A percentile compares a stretch with the other conserved stretches of the same genome.
phyloP scores from a whole-genome alignment of 805 yeast species.

The Cyberlindnera mississippiensis region DNA sequence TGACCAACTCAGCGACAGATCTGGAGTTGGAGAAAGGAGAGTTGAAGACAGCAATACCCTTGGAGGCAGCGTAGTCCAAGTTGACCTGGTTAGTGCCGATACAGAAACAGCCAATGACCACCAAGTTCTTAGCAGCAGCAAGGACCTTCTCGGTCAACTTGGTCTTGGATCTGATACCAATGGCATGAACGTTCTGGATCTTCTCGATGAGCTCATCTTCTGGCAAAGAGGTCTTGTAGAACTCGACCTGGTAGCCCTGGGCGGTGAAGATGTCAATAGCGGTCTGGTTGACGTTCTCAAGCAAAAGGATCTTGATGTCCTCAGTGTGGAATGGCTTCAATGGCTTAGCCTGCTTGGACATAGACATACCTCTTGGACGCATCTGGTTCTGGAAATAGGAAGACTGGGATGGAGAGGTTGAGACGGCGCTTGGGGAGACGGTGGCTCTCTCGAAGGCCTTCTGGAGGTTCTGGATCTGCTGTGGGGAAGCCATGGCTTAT shows the following conservation, averaged over 20 bases:
- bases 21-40: slow-evolving; percentile 98
- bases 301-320: slow-evolving; percentile 83
- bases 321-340: slow-evolving; percentile 95
- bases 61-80: slow-evolving; percentile 82
- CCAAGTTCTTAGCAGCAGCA: slow-evolving; percentile 83
- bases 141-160: slow-evolving; percentile 76
- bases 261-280: slow-evolving; percentile 80
- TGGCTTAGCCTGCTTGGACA: slow-evolving; percentile 54
- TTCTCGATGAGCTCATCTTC: slow-evolving; percentile 94
- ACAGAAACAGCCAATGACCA: slow-evolving; percentile 95
- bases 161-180: slow-evolving; percentile 97
- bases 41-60: slow-evolving; percentile 95
- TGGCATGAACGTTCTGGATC: slow-evolving; percentile 89
- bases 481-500: slow-evolving; percentile 56
- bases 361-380: slow-evolving; percentile 38
- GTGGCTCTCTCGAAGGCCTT: slow-evolving; percentile 54
- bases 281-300: slow-evolving; percentile 91
- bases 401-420: slow-evolving; percentile 78
- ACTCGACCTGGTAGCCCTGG: slow-evolving; percentile 98
- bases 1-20: slow-evolving; percentile 96
- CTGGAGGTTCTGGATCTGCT: slow-evolving; percentile 55
- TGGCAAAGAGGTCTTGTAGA: slow-evolving; percentile 80
- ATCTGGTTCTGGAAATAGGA: slow-evolving; percentile 50
- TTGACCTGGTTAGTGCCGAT: slow-evolving; percentile 99
- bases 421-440: slow-evolving; percentile 66